Conservation (phyloP, 2,329 filamentous ascomycete genomes). For the Aspergillus quadricinctus region DNA sequence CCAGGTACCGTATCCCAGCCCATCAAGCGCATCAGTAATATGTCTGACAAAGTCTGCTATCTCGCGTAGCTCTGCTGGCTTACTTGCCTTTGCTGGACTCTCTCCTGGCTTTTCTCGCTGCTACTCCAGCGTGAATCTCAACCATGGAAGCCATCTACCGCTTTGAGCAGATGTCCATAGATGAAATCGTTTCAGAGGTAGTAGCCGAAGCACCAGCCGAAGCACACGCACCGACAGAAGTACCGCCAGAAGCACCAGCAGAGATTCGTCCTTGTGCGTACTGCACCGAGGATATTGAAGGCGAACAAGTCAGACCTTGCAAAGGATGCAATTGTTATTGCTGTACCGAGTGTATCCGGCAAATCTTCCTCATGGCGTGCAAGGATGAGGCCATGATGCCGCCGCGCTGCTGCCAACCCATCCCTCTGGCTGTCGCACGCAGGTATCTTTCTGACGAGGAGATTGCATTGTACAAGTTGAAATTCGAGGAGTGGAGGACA, state of each 20-base stretch:
- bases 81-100: neutral
- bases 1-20: neutral
- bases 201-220: neutral
- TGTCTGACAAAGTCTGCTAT: neutral
- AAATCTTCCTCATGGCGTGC: constrained; percentile 40
- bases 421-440: constrained; percentile 40
- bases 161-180: neutral
- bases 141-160: neutral
- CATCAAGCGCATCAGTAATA: neutral
- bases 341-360: constrained; percentile 12
- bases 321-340: neutral
- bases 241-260: neutral
- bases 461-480: constrained; percentile 35
- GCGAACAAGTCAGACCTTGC: neutral
- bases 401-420: constrained; percentile 42
- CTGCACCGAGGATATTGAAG: neutral
- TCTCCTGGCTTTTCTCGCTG: neutral
- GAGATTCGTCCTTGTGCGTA: neutral
- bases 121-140: neutral
- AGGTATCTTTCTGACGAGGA: constrained; percentile 34
- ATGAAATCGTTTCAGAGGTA: neutral
- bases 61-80: neutral
- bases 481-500: constrained; percentile 48
- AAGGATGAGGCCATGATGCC: constrained; percentile 41
- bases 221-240: neutral